Base-by-base conservation (phyloP, 352 stramenopile genomes). In the Pythium guiyangense region DNA sequence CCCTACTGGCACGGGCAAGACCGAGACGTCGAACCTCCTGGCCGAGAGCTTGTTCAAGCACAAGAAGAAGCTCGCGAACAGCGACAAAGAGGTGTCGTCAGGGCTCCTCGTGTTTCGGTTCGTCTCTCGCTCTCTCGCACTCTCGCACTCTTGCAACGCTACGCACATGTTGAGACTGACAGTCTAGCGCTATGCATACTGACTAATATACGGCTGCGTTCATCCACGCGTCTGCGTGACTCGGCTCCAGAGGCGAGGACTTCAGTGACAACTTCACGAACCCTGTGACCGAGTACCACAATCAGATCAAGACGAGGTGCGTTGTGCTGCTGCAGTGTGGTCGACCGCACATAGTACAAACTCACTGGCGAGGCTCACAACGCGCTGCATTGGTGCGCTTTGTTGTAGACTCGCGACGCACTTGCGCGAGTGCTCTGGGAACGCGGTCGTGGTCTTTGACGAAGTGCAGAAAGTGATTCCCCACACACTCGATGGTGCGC, bases 391-490 rank as follows among this genome's bases (percentile, higher is more conserved):
- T 50, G 25, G 22, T 26, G 22, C 59, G 46, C 42, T 55, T 10
- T 46, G 39, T 3, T 22, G 20, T 14, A 92, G 81, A 69, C 64
- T 96, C 18, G 82, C 77, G 11, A 79, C 94, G 31, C 84, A 95
- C 56, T 70, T 97, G 43, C 67, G 83, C 25, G 63, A 78, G 35
- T 96, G 87, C 64, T 87, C 71, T 20, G 89, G 89, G 22, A 92
- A 96, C 61, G 87, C 86, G 4, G 77, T 97, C 11, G 81, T 97
- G 26, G 69, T 97, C 31, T 96, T 97, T 49, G 89, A 97, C 56
- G 89, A 97, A 76, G 80, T 97, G 27, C 88, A 97, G 56, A 97
- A 96, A 62, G 84, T 94, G 55, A 88, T 96, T 51, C 88, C 88
- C 11, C 84, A 93, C 48, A 96, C 88, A 2, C 74, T 96, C 15